Evolutionary conservation across 805 yeast genomes (phyloP), one percentile per base, ranked within the genome.

Genomic region (Wickerhamomyces bovis): DNA sequence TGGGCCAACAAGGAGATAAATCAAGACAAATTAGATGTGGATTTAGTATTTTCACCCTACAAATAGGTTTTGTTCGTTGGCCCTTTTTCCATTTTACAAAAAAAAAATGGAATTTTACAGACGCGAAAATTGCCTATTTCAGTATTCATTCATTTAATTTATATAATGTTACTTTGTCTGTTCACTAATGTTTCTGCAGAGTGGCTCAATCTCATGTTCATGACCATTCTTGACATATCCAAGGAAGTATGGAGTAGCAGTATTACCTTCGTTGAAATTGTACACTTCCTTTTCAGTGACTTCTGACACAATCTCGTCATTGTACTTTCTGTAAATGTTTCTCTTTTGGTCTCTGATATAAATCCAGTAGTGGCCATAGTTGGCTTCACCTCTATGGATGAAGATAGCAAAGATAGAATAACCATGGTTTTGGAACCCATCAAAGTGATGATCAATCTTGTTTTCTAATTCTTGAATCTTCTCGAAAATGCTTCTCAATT

Each of bases 281-380:
- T 83, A 77, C 4, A 86, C 86, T 60, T 85, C 89, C 20, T 70
- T 72, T 1, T 72, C 68, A 0, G 79, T 68, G 1, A 85, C 97
- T 53, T 84, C 95, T 3, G 89, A 80, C n/a, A 94, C 95, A n/a
- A 76, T 74, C 58, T 94, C 98, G 68, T 94, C 99, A 60, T 94
- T 94, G 65, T 94, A 94, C 69, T 89, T 90, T 51, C 97, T 73
- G 78, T 81, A 94, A 19, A 85, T 68, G 25, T 77, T 75, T 18
- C 74, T 72, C 51, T 75, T 75, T 3, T 81, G 78, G 64, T 94
- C 98, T 49, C 78, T 80, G 51, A 94, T 90, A 62, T 92, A 94
- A 16, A 92, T 78, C 97, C 98, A 94, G 65, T 94, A 94, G 65
- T 94, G 99, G 2, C 99, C 99, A 60, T 87, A 92, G 44, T 89